These are phyloP conservation scores for Saksenaea oblongispora DNA, from an alignment of 371 early-diverging fungal genomes.

Conservation along the genomic window DNA sequence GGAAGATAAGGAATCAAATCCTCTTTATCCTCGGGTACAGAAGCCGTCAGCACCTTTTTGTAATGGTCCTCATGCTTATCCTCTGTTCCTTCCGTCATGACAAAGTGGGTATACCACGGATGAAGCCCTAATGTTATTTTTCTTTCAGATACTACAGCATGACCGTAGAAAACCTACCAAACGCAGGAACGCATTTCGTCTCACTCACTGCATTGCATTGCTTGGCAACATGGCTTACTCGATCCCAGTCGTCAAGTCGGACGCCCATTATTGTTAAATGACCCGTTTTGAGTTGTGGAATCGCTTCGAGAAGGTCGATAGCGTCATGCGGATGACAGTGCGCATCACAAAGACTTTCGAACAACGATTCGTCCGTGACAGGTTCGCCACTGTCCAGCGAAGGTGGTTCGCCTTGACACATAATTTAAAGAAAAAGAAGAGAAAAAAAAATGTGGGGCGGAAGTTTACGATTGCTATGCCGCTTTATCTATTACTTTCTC, in stretches of 20 bases:
- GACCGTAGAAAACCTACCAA: conserved; percentile 26
- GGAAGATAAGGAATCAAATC: conserved; percentile 26
- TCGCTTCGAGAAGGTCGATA: conserved; percentile 18
- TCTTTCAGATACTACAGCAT: not conserved
- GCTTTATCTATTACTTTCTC: not conserved
- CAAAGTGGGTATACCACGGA: conserved; percentile 46
- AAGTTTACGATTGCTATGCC: no score
- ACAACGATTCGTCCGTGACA: conserved; percentile 3
- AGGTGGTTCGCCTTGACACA: not conserved
- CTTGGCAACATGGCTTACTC: conserved; percentile 29
- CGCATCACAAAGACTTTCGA: conserved; percentile 38
- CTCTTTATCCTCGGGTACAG: conserved; percentile 19
- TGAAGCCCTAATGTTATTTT: conserved; percentile 31
- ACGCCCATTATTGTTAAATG: conserved; percentile 54
- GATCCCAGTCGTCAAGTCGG: conserved; percentile 50
- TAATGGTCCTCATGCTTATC: conserved; percentile 23
- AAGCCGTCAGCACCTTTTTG: conserved; percentile 20
- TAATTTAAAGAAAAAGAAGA: not conserved
- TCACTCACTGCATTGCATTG: conserved; percentile 6
- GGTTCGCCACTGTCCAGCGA: not conserved
- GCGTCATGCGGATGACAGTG: conserved; percentile 57
- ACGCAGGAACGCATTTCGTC: conserved; percentile 42
- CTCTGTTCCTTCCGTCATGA: conserved; percentile 18
- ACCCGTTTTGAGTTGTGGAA: conserved; percentile 36
- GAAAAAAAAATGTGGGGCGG: no score